Evolutionary conservation across 2,329 filamentous ascomycete species (phyloP).

Genomic region (Alternaria longipes): DNA sequence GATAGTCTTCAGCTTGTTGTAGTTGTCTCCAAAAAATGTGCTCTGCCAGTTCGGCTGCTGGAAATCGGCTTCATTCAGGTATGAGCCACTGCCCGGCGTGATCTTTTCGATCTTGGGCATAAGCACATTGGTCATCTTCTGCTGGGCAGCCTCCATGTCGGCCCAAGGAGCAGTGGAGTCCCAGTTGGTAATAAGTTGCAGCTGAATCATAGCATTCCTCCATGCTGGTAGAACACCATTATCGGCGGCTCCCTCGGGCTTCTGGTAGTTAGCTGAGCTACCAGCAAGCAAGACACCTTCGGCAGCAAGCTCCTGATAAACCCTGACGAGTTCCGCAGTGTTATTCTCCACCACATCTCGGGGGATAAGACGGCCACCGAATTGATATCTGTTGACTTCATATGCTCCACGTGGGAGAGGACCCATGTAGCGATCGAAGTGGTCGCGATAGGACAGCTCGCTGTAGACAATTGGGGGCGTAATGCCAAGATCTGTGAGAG

Average conservation of each 20-base stretch:
- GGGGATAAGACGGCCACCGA: conserved; percentile 32
- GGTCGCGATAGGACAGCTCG: conserved; percentile 34
- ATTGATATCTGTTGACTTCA: conserved; percentile 31
- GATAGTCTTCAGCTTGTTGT: conserved; percentile 23
- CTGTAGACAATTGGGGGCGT: conserved; percentile 31
- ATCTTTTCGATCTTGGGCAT: conserved; percentile 36
- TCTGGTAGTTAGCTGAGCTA: conserved; percentile 27
- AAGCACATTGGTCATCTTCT: conserved; percentile 32
- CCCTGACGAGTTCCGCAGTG: conserved; percentile 24
- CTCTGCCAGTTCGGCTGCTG: conserved; percentile 34
- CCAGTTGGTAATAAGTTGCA: conserved; percentile 33
- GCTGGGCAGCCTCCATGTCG: conserved; percentile 18
- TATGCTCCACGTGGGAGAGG: conserved; percentile 35
- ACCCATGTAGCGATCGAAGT: conserved; percentile 37
- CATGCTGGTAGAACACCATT: conserved; percentile 39
- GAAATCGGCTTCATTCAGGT: conserved; percentile 44
- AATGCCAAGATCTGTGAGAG: conserved; percentile 29
- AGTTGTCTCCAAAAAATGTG: conserved; percentile 38
- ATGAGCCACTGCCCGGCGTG: conserved; percentile 35
- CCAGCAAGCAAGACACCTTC: conserved; percentile 29
- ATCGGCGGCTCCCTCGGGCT: conserved; percentile 20
- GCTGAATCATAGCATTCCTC: conserved; percentile 30
- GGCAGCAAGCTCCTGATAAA: conserved; percentile 21
- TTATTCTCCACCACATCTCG: conserved; percentile 29
- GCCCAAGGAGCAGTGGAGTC: conserved; percentile 25